phyloP scores from a whole-genome alignment of 139 green algal species.

The Dunaliella sp. region DNA sequence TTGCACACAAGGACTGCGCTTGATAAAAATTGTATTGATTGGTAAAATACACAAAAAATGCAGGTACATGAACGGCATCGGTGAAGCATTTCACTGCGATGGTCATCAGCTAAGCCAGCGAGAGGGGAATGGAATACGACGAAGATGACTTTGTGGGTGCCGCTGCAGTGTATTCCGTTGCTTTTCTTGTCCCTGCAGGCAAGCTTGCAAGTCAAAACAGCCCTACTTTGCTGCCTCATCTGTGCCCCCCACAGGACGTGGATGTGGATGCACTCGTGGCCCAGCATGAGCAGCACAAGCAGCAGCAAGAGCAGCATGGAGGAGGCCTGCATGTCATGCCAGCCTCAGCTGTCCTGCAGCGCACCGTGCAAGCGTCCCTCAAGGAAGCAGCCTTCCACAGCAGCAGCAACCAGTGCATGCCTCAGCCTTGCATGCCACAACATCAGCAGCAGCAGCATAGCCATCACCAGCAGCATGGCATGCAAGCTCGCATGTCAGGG shows the following conservation, averaged over 20 bases:
- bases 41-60: neutral
- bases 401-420: too few species aligned
- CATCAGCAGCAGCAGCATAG: slow-evolving; percentile 1
- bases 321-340: too few species aligned
- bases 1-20: too few species aligned
- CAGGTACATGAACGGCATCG: neutral
- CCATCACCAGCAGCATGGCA: neutral
- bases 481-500: neutral
- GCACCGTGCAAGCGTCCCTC: too few species aligned
- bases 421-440: too few species aligned
- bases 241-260: neutral
- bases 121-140: too few species aligned
- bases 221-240: neutral
- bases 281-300: slow-evolving; percentile 15
- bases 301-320: too few species aligned
- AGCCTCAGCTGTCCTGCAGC: too few species aligned
- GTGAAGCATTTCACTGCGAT: too few species aligned
- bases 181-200: neutral
- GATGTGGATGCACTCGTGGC: slow-evolving; percentile 17
- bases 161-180: neutral
- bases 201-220: neutral
- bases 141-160: neutral
- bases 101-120: too few species aligned
- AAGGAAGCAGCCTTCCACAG: too few species aligned
- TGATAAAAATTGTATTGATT: too few species aligned